These are phyloP conservation scores for Boechera divaricarpa DNA, from an alignment of 345 rosid genomes.

Conservation along the genomic window DNA sequence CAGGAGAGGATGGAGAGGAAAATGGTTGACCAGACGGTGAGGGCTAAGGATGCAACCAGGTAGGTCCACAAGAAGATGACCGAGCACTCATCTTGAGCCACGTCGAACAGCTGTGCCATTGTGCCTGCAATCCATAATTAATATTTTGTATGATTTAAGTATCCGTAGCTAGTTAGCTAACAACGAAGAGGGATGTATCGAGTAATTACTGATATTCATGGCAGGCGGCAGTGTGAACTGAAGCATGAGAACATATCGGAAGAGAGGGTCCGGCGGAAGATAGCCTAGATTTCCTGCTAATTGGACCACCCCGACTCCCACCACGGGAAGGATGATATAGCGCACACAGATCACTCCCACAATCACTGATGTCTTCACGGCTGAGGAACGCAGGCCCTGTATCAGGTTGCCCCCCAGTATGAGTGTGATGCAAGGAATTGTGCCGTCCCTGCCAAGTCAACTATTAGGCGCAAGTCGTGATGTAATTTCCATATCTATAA, in stretches of 20 bases:
- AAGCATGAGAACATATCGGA: conserved; percentile 73
- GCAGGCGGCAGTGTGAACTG: conserved; percentile 95
- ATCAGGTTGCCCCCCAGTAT: conserved; percentile 92
- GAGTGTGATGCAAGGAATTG: conserved; percentile 88
- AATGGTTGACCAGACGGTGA: conserved; percentile 85
- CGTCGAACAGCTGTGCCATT: conserved; percentile 83
- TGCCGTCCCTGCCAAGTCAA: conserved; percentile 71
- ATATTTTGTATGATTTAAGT: not conserved
- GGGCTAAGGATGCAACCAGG: conserved; percentile 74
- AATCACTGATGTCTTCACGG: conserved; percentile 56
- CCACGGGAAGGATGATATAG: conserved; percentile 60
- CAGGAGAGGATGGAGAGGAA: conserved; percentile 76
- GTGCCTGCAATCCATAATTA: conserved; percentile 61
- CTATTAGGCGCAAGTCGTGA: not conserved
- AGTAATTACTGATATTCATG: conserved; percentile 74
- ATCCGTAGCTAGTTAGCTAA: conserved; percentile 5
- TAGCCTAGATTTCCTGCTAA: conserved; percentile 71
- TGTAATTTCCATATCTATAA: conserved; percentile 10
- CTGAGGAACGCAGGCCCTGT: conserved; percentile 78
- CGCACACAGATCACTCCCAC: conserved; percentile 67
- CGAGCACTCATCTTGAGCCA: conserved; percentile 92
- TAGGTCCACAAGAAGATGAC: conserved; percentile 91
- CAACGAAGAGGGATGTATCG: not conserved
- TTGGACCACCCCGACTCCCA: conserved; percentile 74
- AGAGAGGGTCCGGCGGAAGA: conserved; percentile 79